A percentile compares a stretch with the other conserved stretches of the same genome.
Conservation (phyloP, 2,329 filamentous ascomycete species). For the Microsporum canis region DNA sequence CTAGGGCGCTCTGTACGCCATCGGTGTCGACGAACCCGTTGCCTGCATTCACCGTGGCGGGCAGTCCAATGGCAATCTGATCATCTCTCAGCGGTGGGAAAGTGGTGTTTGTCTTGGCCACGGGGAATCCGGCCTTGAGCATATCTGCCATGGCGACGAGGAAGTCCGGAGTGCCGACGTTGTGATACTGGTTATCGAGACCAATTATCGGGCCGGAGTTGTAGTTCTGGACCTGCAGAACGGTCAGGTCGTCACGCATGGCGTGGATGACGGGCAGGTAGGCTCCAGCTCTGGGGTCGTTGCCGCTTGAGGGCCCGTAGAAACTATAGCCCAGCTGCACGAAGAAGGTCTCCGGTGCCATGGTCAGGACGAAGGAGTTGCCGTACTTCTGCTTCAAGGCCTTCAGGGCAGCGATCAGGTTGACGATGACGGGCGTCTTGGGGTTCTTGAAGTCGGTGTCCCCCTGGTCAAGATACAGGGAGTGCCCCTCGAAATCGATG, state of each 20-base stretch:
- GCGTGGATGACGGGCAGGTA: constrained; percentile 9
- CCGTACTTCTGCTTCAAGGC: constrained; percentile 5
- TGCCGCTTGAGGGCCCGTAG: constrained; percentile 1
- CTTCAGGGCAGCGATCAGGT: constrained; percentile 4
- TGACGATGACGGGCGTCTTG: constrained; percentile 6
- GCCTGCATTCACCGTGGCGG: not conserved
- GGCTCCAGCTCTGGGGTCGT: constrained; percentile 1
- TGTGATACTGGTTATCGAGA: constrained; percentile 6
- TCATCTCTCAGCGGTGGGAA: constrained; percentile 6
- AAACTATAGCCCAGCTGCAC: constrained; percentile 5
- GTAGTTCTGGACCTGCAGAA: constrained; percentile 9
- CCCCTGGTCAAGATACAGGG: constrained; percentile 4
- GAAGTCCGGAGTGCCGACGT: constrained; percentile 3
- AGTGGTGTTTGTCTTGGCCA: constrained; percentile 5
- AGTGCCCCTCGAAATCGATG: constrained; percentile 8
- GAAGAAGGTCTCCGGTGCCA: constrained; percentile 8
- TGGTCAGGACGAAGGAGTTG: constrained; percentile 5
- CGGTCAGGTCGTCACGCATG: constrained; percentile 2
- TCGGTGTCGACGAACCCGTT: constrained; percentile 2
- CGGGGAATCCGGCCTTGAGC: constrained; percentile 7
- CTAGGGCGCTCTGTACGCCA: constrained; percentile 1
- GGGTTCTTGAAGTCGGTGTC: constrained; percentile 7
- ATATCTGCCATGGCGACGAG: constrained; percentile 8
- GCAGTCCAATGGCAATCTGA: constrained; percentile 6
- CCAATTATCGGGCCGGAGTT: constrained; percentile 8